Evolutionary conservation across 768 basidiomycete genomes (phyloP), one percentile per base, ranked within the genome.

Genomic region (Tubosaeta sp.): DNA sequence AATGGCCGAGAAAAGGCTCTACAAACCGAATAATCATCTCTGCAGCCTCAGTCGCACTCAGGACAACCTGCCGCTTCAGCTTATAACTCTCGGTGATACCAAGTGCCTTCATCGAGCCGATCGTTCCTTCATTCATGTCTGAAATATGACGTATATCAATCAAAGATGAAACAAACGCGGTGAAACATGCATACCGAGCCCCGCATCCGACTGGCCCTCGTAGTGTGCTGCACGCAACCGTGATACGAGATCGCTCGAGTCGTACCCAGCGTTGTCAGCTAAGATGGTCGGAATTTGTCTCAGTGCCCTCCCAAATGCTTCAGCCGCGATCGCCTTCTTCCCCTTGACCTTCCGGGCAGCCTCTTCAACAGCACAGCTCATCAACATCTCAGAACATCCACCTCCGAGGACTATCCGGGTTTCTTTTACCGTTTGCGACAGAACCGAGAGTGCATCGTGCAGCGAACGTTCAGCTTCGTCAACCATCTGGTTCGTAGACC

Each of bases 11-110:
- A 49, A 36, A 44, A 44, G 32, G 8, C 2, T 9, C 9, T 16
- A 68, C 82, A 24, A 71, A 89, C 87, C 95, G 81, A 56, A 99
- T 81, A 59, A 99, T 97, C 95, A 98, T 98, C 76, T 98, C 96
- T 2, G 92, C 88, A 16, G 94, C 96, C 67, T 99, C 96, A 51
- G 85, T 91, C 1, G 96, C 94, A 63, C 92, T 95, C 42, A 90
- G 71, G 4, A 99, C 87, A 1, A 98, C 94, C 70, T 97, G 94
- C 35, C 86, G 77, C 75, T 99, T 99, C 57, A 99, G 76, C 75
- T 98, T 98, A 73, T 92, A 99, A 60, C 90, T 94, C 74, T 99
- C 95, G 0, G 94, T 97, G 32, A 99, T 73, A 29, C 96, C 96
- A 11, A 95, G 74, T 43, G 82, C 70, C 59, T 70, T 77, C 96